A percentile compares a stretch with the other conserved stretches of the same genome.
These are phyloP conservation scores for Haplosporangium sp. DNA, from an alignment of 371 early-diverging fungal genomes.

Conservation along the genomic window DNA sequence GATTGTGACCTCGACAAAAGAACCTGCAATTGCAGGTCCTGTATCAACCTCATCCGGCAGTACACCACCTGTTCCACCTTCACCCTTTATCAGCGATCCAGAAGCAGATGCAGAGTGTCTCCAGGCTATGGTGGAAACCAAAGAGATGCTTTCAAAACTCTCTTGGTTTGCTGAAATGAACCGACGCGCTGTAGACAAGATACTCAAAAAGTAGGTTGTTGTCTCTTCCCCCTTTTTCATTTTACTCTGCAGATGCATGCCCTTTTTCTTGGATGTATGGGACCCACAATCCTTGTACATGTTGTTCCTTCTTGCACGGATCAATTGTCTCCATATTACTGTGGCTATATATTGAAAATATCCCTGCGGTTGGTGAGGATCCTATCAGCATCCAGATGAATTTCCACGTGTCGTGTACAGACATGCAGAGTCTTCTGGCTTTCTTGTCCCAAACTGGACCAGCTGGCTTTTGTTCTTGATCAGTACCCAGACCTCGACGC, in stretches of 20 bases:
- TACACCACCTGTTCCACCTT: conserved; percentile 25
- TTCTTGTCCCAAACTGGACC: background rate
- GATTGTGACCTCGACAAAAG: conserved; percentile 27
- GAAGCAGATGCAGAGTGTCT: conserved; percentile 66
- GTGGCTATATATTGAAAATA: background rate
- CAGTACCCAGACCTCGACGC: too few relatives aligned
- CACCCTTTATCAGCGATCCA: conserved; percentile 41
- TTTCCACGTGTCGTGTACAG: background rate
- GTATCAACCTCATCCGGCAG: background rate
- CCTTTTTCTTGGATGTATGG: background rate
- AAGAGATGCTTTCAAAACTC: conserved; percentile 67
- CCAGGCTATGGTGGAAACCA: conserved; percentile 69
- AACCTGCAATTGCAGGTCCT: background rate
- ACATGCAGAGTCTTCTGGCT: background rate
- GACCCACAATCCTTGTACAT: background rate
- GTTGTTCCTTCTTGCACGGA: background rate
- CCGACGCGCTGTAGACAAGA: conserved; percentile 73
- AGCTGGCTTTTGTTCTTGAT: background rate
- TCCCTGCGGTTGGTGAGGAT: background rate
- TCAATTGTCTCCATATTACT: background rate
- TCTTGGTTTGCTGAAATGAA: conserved; percentile 77
- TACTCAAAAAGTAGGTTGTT: conserved; percentile 74
- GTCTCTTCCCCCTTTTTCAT: background rate
- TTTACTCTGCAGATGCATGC: too few relatives aligned
- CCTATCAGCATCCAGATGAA: background rate